A percentile compares a stretch with the other conserved stretches of the same genome.
Evolutionary conservation across 257 asterid genomes (phyloP).

Genomic region (Solanum virginianum): DNA sequence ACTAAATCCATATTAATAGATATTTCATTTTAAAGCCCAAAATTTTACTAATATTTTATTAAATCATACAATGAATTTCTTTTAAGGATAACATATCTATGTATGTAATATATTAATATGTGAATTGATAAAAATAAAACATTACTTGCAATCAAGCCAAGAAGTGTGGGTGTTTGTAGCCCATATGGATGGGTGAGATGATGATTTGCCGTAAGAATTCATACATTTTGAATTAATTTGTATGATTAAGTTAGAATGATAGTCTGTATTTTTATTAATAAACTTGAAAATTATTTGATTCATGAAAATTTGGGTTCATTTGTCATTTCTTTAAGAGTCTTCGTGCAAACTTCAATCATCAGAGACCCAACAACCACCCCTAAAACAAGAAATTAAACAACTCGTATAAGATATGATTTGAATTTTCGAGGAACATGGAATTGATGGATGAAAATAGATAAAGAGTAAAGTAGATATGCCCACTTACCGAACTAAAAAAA

Average conservation of each 20-base stretch:
- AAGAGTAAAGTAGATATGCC: constrained; percentile 4
- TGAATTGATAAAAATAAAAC: too few species aligned
- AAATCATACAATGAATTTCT: too few species aligned
- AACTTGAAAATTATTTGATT: not conserved
- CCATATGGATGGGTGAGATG: not conserved
- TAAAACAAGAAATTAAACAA: not conserved
- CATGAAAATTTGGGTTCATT: not conserved
- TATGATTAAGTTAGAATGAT: not conserved
- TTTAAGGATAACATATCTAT: too few species aligned
- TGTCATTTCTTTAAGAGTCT: not conserved
- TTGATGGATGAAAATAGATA: not conserved
- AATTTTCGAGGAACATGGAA: not conserved
- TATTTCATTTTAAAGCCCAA: too few species aligned
- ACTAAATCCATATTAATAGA: too few species aligned
- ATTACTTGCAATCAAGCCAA: not conserved
- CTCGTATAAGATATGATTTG: not conserved
- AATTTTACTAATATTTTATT: too few species aligned
- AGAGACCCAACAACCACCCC: not conserved
- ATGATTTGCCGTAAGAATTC: not conserved
- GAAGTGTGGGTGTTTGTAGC: not conserved
- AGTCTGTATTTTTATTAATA: not conserved
- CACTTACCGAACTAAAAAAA: constrained; percentile 2
- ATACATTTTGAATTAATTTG: not conserved
- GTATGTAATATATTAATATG: too few species aligned
- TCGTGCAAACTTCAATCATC: not conserved